Evolutionary conservation across 192 early-diverging fungal species (phyloP), one percentile per base, ranked within the genome.

Genomic region (Entomortierella beljakovae): DNA sequence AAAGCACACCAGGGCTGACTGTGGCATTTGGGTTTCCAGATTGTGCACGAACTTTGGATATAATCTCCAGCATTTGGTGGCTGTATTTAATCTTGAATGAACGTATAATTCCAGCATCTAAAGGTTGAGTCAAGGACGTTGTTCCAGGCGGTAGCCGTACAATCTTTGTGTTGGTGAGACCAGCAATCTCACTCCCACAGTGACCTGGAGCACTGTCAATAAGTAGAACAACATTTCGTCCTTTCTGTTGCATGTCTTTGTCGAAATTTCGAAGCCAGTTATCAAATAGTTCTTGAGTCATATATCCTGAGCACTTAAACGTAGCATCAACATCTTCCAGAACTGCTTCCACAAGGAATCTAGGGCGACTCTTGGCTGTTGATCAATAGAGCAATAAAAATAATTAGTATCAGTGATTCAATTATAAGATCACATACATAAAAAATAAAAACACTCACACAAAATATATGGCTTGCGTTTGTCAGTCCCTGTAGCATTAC

Each of bases 401-500:
- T 9, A 40, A 40, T 9, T 40, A 13, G 37, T 13, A 40, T 40
- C 6, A 40, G 13, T 9, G 6, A 40, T 40, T 9, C 37, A 13
- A 9, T 6, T 40, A 40, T 9, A 9, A 9, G 37, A 40, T 9
- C 13, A 40, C 13, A n/a, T 50, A 50, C 49, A 3, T 25, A 5
- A 22, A 50, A 37, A 7, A 15, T 13, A 18, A 6, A 8, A 34
- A 28, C 5, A 66, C 51, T 56, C 56, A 66, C 64, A 52, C 7
- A 66, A 18, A 7, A 66, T 31, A 1, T 56, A 42, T 9, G 38
- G 53, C 53, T 26, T 66, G 16, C 64, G 16, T 28, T 66, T 66
- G 26, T 56, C 64, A 31, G 64, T 23, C 11, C 64, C 64, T 8
- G 50, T 51, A 9, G 64, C 53, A 55, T 66, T 56, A 37, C 52